Percentiles rank a stretch among this genome's conserved stretches.
Conservation (phyloP, 2,329 filamentous ascomycete species). For the Pleomassaria siparia region DNA sequence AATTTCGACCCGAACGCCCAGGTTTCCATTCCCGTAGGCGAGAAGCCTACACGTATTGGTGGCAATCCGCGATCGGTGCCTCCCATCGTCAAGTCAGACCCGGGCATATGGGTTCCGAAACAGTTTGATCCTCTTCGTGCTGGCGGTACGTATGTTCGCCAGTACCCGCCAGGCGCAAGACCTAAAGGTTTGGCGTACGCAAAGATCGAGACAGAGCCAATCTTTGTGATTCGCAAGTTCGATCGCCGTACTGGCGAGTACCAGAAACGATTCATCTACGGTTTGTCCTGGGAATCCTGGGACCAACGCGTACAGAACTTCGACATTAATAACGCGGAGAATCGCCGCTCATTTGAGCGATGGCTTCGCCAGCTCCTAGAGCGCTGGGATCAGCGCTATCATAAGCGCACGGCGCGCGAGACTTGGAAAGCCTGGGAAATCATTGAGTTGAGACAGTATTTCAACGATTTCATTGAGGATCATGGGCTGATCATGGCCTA, state of each 20-base stretch:
- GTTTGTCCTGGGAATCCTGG: background rate
- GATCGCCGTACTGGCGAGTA: background rate
- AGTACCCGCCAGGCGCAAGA: no score
- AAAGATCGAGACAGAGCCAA: background rate
- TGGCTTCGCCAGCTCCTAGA: slow-evolving; percentile 1
- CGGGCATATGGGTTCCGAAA: background rate
- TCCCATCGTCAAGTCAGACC: background rate
- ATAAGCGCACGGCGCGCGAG: slow-evolving; percentile 1
- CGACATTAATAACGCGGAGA: slow-evolving; percentile 4
- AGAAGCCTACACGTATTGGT: background rate
- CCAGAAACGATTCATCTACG: slow-evolving; percentile 1
- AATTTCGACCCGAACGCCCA: background rate
- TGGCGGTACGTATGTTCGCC: no score
- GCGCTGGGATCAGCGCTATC: background rate
- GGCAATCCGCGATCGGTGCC: background rate
- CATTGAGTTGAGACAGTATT: background rate
- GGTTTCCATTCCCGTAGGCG: background rate
- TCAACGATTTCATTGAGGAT: slow-evolving; percentile 4
- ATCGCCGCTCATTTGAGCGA: background rate
- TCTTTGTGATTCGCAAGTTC: slow-evolving; percentile 4
- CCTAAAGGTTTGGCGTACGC: no score
- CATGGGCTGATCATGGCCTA: background rate
- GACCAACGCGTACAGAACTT: background rate
- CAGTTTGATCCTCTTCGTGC: no score
- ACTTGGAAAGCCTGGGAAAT: slow-evolving; percentile 3